A percentile compares a stretch with the other conserved stretches of the same genome.
These are phyloP conservation scores for Tympanopsis confertula DNA, from an alignment of 2,329 filamentous ascomycete species.

Conservation along the genomic window DNA sequence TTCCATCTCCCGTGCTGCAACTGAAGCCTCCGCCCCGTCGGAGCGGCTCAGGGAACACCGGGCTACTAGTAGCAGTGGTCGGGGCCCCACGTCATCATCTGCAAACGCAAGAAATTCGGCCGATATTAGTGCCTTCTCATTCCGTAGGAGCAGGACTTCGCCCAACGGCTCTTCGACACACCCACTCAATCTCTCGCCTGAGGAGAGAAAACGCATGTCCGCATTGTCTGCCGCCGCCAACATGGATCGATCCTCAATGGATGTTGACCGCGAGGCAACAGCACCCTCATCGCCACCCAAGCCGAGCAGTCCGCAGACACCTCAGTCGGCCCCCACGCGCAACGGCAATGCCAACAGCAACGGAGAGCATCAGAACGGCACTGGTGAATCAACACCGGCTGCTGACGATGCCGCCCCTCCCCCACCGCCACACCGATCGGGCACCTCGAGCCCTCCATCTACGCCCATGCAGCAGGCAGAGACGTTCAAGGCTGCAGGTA, in stretches of 20 bases:
- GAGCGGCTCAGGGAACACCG: too few relatives aligned
- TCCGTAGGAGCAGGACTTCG: constrained; percentile 34
- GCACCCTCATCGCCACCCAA: constrained; percentile 20
- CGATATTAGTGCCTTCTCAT: constrained; percentile 29
- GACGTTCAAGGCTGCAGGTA: constrained; percentile 81
- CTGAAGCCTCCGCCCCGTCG: too few relatives aligned
- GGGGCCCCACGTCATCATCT: not conserved
- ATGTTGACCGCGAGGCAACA: constrained; percentile 56
- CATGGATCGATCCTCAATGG: constrained; percentile 41
- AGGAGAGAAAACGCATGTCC: constrained; percentile 66
- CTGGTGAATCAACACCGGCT: too few relatives aligned
- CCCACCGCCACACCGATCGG: constrained; percentile 62
- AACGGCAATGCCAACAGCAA: constrained; percentile 31
- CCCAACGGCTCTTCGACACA: constrained; percentile 60
- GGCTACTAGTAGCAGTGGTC: too few relatives aligned
- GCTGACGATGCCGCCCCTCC: constrained; percentile 42
- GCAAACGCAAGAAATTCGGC: constrained; percentile 34
- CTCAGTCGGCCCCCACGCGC: constrained; percentile 33
- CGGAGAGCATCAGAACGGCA: constrained; percentile 27
- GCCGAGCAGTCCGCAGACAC: constrained; percentile 17
- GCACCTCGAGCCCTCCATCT: constrained; percentile 44
- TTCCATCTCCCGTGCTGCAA: too few relatives aligned
- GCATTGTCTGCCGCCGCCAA: constrained; percentile 47
- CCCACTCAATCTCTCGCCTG: constrained; percentile 79
- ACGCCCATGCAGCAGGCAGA: constrained; percentile 66